A percentile compares a stretch with the other conserved stretches of the same genome.
phyloP scores from a whole-genome alignment of 1,139 yeast genomes.

The Suhomyces choctaworum region DNA sequence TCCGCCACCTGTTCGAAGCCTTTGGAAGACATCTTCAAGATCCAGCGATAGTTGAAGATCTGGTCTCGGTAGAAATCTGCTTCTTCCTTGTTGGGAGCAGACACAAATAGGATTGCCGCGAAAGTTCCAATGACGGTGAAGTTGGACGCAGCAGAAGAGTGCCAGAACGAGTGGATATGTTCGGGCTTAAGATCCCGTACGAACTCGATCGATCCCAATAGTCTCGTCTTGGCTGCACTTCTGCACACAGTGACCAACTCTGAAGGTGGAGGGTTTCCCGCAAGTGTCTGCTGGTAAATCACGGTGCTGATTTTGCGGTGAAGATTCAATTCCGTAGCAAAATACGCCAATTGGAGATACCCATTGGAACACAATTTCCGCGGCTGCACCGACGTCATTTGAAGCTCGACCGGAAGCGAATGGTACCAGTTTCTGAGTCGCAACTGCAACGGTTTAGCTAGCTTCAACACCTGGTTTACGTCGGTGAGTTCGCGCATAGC shows the following conservation, averaged over 20 bases:
- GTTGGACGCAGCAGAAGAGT: conserved; percentile 73
- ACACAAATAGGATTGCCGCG: conserved; percentile 73
- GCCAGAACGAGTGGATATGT: conserved; percentile 88
- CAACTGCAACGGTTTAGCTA: conserved; percentile 85
- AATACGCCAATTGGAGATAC: conserved; percentile 77
- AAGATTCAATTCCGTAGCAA: conserved; percentile 76
- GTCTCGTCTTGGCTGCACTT: conserved; percentile 78
- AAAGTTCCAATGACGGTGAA: conserved; percentile 82
- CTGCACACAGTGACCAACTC: conserved; percentile 70
- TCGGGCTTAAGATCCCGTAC: conserved; percentile 74
- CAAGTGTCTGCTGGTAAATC: conserved; percentile 43
- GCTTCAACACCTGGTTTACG: conserved; percentile 63
- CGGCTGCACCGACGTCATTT: conserved; percentile 61
- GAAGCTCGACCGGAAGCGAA: conserved; percentile 67
- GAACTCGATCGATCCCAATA: conserved; percentile 79
- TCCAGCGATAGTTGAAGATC: conserved; percentile 73
- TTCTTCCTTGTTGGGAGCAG: conserved; percentile 62
- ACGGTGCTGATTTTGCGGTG: conserved; percentile 77
- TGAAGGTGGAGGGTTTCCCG: conserved; percentile 50
- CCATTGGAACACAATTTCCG: conserved; percentile 69
- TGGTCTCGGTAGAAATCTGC: conserved; percentile 63
- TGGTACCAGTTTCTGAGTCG: conserved; percentile 83
- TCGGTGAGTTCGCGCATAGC: conserved; percentile 58
- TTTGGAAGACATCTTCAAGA: conserved; percentile 66
- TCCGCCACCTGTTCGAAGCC: conserved; percentile 74